A percentile compares a stretch with the other conserved stretches of the same genome.
phyloP scores from a whole-genome alignment of 2,329 filamentous ascomycete genomes.

The Alternaria brassicae region DNA sequence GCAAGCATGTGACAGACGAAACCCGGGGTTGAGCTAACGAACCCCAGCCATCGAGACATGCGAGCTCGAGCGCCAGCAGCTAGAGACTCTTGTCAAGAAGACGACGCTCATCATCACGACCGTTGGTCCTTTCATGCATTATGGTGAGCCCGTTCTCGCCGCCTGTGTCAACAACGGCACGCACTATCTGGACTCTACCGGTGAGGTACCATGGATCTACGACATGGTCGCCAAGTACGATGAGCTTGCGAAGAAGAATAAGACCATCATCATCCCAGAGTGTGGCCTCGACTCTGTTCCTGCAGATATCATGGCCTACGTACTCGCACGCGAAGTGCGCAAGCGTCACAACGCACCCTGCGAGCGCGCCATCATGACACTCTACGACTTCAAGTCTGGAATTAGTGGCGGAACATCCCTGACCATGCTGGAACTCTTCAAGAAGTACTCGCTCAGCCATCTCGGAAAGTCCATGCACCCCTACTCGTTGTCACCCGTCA shows the following conservation, averaged over 20 bases:
- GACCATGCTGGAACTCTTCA: conserved; percentile 67
- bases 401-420: conserved; percentile 66
- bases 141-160: conserved; percentile 69
- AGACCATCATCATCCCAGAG: conserved; percentile 67
- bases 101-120: conserved; percentile 67
- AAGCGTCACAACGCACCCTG: conserved; percentile 59
- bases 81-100: conserved; percentile 61
- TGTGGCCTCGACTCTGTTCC: conserved; percentile 68
- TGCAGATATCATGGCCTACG: conserved; percentile 63
- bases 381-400: conserved; percentile 60
- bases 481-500: conserved; percentile 59
- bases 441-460: conserved; percentile 56
- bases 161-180: conserved; percentile 70
- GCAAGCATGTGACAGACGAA: neutral
- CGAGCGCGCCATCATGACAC: conserved; percentile 59
- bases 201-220: conserved; percentile 69
- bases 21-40: conserved; percentile 5
- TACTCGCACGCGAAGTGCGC: conserved; percentile 62
- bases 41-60: conserved; percentile 50
- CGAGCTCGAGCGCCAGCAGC: conserved; percentile 57
- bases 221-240: conserved; percentile 69
- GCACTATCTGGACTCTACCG: conserved; percentile 72
- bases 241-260: conserved; percentile 63
- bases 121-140: conserved; percentile 68
- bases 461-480: conserved; percentile 58